phyloP scores from a whole-genome alignment of 2,329 filamentous ascomycete genomes.

The Ambrosiella cleistominuta region DNA sequence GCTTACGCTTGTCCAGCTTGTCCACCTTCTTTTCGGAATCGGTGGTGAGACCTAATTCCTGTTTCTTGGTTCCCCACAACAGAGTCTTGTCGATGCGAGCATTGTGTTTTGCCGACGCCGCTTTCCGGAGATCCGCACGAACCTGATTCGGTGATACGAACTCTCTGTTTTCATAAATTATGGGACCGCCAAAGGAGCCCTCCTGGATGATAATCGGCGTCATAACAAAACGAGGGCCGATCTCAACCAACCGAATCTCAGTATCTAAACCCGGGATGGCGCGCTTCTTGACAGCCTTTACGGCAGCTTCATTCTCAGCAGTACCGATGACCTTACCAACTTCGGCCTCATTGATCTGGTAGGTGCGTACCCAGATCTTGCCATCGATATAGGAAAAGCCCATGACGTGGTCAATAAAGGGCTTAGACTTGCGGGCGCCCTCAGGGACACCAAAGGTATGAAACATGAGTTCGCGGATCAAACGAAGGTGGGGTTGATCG shows the following conservation, averaged over 20 bases:
- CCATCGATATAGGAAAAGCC: constrained; percentile 78
- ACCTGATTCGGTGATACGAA: constrained; percentile 95
- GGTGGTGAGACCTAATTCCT: constrained; percentile 56
- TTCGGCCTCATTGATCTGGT: constrained; percentile 79
- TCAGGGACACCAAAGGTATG: constrained; percentile 88
- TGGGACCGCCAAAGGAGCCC: constrained; percentile 83
- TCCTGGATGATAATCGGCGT: constrained; percentile 93
- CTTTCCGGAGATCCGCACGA: constrained; percentile 57
- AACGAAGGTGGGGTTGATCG: constrained; percentile 55
- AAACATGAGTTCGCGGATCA: constrained; percentile 78
- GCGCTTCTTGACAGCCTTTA: constrained; percentile 18
- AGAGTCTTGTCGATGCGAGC: constrained; percentile 55
- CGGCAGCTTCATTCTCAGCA: constrained; percentile 24
- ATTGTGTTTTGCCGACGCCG: constrained; percentile 64
- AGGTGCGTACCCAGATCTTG: constrained; percentile 91
- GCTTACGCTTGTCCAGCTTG: constrained; percentile 55
- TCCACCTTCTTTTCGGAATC: constrained; percentile 44
- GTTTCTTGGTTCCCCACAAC: constrained; percentile 57
- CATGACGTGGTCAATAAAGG: constrained; percentile 91
- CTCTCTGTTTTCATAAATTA: constrained; percentile 96
- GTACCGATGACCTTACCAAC: constrained; percentile 22
- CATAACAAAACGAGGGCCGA: constrained; percentile 80
- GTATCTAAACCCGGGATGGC: constrained; percentile 36
- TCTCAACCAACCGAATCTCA: constrained; percentile 73
- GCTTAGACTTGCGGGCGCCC: constrained; percentile 75